A percentile compares a stretch with the other conserved stretches of the same genome.
phyloP scores from a whole-genome alignment of 2,329 filamentous ascomycete species.

The Claviceps digitariae region DNA sequence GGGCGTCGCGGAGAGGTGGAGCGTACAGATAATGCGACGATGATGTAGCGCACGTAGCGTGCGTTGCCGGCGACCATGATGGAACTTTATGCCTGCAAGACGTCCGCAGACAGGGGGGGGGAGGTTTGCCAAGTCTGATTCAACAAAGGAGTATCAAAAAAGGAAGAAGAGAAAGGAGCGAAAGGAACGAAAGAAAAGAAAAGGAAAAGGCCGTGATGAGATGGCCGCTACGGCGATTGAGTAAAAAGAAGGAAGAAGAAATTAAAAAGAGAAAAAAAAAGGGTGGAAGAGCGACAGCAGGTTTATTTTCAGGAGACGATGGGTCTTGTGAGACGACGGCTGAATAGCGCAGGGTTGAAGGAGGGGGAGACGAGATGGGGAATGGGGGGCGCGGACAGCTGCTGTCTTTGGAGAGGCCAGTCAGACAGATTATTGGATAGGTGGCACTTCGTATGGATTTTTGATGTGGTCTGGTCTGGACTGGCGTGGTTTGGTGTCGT shows the following conservation, averaged over 20 bases:
- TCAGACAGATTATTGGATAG: neutral
- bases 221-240: neutral
- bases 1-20: too few relatives aligned
- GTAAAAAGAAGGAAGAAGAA: neutral
- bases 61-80: slow-evolving; percentile 53
- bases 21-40: slow-evolving; percentile 73
- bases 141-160: neutral
- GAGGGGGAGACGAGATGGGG: too few relatives aligned
- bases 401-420: neutral
- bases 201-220: neutral
- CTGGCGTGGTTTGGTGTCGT: neutral
- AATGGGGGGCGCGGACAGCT: neutral
- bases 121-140: neutral
- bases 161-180: neutral
- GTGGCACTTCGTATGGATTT: neutral
- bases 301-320: neutral
- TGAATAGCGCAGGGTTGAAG: neutral
- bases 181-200: neutral
- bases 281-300: neutral
- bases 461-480: neutral
- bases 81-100: neutral
- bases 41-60: slow-evolving; percentile 63
- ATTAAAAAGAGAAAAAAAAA: neutral
- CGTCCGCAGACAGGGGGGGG: slow-evolving; percentile 2
- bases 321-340: neutral